Base-by-base conservation (phyloP, 108 stramenopile genomes). In the Cyclotella cryptica region DNA sequence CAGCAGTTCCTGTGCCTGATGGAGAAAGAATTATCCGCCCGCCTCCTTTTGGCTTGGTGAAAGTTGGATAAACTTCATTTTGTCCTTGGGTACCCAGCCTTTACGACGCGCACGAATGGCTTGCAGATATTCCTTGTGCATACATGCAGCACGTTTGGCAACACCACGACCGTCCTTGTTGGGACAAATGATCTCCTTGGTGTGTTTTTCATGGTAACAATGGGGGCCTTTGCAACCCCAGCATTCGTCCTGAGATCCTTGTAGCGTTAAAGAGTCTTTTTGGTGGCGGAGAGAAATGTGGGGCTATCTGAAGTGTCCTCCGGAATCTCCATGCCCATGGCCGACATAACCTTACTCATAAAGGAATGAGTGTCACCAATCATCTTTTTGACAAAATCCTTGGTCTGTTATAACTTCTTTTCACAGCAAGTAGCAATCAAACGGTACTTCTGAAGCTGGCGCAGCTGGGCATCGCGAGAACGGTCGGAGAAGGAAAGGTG, bases 101-200 rank as follows among this genome's bases (percentile, higher is more conserved):
- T 54, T 54, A 13, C 19, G 14, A 7, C 18, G 14, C 53, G 14
- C 53, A 13, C 7, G 14, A 7, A 54, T 7, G 7, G 14, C n/a
- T 7, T 54, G 7, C 18, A 13, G 18, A 54, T 54, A 54, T 7
- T 54, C 12, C n/a, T n/a, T n/a, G n/a, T n/a, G n/a, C n/a, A n/a
- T n/a, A n/a, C n/a, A n/a, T n/a, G n/a, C n/a, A n/a, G 53, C 53
- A 10, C 53, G 10, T 19, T 54, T 7, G 14, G 10, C 7, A 54
- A 54, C 53, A 18, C 53, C 53, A n/a, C n/a, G 53, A 7, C 7
- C 18, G 19, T 54, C 53, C 53, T 54, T 54, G n/a, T 54, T 54
- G n/a, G n/a, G n/a, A n/a, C n/a, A n/a, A n/a, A n/a, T n/a, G n/a
- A n/a, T n/a, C n/a, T n/a, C n/a, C n/a, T n/a, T n/a, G n/a, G n/a